phyloP scores from a whole-genome alignment of 1,284 basidiomycete species.

The Tilletia horrida region DNA sequence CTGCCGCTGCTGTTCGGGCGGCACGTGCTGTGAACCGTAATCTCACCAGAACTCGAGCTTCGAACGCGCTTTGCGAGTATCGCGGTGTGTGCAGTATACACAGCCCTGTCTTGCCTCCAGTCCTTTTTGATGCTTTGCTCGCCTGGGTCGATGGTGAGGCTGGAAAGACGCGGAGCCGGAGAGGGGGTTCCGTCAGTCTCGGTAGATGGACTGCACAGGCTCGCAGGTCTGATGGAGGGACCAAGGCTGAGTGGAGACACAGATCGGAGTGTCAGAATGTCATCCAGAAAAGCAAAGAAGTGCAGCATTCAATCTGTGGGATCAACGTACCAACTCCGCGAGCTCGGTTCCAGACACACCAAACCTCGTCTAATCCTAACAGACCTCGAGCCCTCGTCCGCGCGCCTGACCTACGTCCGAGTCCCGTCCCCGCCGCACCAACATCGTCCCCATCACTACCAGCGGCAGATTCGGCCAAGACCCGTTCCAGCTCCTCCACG shows the following conservation, averaged over 20 bases:
- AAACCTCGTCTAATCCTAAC: constrained; percentile 86
- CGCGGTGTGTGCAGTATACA: constrained; percentile 78
- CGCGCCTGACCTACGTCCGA: background rate
- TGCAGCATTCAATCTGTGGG: constrained; percentile 15
- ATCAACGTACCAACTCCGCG: constrained; percentile 75
- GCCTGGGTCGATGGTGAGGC: constrained; percentile 58
- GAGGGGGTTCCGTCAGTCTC: constrained; percentile 66
- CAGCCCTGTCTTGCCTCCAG: constrained; percentile 59
- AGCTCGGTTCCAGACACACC: constrained; percentile 96
- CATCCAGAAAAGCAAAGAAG: too few relatives aligned
- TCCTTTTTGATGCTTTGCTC: background rate
- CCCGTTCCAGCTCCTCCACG: background rate
- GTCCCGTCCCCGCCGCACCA: too few relatives aligned
- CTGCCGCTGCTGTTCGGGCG: too few relatives aligned
- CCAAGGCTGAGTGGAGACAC: too few relatives aligned
- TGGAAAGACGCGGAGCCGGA: constrained; percentile 59
- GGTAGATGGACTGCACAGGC: constrained; percentile 70
- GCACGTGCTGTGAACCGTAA: background rate
- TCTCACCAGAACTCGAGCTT: constrained; percentile 30
- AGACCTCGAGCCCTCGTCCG: constrained; percentile 61
- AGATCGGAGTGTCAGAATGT: background rate
- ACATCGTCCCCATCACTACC: background rate
- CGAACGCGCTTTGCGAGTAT: constrained; percentile 39
- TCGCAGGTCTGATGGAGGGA: constrained; percentile 80
- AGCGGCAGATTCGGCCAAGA: background rate